These are phyloP conservation scores for Pulveroboletus sp. DNA, from an alignment of 768 basidiomycete genomes.

Conservation along the genomic window DNA sequence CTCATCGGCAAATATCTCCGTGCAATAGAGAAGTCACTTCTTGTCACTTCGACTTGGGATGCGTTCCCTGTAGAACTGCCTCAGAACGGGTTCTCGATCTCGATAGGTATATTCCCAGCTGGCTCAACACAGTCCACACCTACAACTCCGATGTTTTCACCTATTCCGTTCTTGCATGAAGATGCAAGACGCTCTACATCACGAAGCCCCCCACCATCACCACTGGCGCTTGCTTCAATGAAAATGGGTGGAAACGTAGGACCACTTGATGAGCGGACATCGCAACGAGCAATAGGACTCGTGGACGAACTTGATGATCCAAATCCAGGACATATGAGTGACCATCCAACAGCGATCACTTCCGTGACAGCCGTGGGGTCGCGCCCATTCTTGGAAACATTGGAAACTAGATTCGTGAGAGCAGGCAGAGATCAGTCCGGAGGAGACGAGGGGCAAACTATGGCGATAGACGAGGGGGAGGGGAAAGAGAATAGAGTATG, in stretches of 20 bases:
- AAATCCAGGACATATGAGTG: constrained; percentile 77
- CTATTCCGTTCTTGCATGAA: constrained; percentile 81
- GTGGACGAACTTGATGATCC: constrained; percentile 88
- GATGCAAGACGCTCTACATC: constrained; percentile 78
- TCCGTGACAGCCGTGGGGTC: constrained; percentile 50
- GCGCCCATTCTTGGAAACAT: constrained; percentile 49
- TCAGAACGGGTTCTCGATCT: constrained; percentile 25
- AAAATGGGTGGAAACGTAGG: constrained; percentile 33
- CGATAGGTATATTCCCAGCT: constrained; percentile 33
- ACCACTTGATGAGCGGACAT: constrained; percentile 32
- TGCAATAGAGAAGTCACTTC: constrained; percentile 74
- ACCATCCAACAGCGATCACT: constrained; percentile 66
- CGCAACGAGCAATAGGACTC: constrained; percentile 58
- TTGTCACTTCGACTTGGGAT: constrained; percentile 78
- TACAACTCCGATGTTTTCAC: constrained; percentile 79
- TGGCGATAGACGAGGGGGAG: constrained; percentile 36
- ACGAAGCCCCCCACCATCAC: constrained; percentile 74
- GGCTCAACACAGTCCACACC: constrained; percentile 53
- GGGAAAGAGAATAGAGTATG: constrained; percentile 58
- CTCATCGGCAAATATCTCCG: constrained; percentile 84
- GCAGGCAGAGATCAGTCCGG: constrained; percentile 32
- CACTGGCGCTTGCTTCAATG: constrained; percentile 47
- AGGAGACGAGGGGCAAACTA: constrained; percentile 30
- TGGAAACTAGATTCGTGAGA: constrained; percentile 63
- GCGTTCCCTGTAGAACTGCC: constrained; percentile 52